phyloP scores from a whole-genome alignment of 2,329 filamentous ascomycete species.

The Aspergillus sclerotialis region DNA sequence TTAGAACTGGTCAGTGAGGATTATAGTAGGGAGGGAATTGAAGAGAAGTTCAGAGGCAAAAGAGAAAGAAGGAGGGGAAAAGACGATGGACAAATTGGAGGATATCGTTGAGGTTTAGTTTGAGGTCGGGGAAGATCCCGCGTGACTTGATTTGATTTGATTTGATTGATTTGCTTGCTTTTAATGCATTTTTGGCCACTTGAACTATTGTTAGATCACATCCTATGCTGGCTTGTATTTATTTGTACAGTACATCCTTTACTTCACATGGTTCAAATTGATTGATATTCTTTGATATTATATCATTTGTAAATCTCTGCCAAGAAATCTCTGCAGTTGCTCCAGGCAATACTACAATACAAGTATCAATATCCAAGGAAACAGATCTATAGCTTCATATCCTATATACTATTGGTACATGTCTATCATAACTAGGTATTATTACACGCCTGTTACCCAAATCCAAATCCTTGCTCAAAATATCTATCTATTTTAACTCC shows the following conservation, averaged over 20 bases:
- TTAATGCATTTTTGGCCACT: too few species aligned
- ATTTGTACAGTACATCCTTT: too few species aligned
- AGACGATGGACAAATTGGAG: not conserved
- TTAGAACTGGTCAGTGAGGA: slow-evolving; percentile 1
- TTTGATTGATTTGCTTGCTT: too few species aligned
- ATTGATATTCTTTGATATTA: too few species aligned
- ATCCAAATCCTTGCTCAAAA: not conserved
- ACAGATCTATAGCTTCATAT: slow-evolving; percentile 13
- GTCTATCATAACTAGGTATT: slow-evolving; percentile 26
- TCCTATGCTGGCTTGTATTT: too few species aligned
- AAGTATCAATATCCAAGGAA: not conserved
- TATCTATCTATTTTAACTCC: slow-evolving; percentile 20
- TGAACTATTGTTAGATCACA: too few species aligned
- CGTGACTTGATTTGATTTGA: too few species aligned
- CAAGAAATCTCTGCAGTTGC: too few species aligned
- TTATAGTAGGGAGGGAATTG: not conserved
- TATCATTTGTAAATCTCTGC: too few species aligned
- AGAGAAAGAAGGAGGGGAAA: slow-evolving; percentile 3
- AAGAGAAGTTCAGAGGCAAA: not conserved
- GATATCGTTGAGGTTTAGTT: slow-evolving; percentile 5
- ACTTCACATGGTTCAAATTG: too few species aligned
- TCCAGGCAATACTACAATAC: slow-evolving; percentile 1
- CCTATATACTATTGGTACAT: slow-evolving; percentile 22
- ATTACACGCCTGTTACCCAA: slow-evolving; percentile 17
- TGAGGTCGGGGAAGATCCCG: slow-evolving; percentile 9